These are phyloP conservation scores for Fusarium mexicanum DNA, from an alignment of 2,329 filamentous ascomycete genomes.

Conservation along the genomic window DNA sequence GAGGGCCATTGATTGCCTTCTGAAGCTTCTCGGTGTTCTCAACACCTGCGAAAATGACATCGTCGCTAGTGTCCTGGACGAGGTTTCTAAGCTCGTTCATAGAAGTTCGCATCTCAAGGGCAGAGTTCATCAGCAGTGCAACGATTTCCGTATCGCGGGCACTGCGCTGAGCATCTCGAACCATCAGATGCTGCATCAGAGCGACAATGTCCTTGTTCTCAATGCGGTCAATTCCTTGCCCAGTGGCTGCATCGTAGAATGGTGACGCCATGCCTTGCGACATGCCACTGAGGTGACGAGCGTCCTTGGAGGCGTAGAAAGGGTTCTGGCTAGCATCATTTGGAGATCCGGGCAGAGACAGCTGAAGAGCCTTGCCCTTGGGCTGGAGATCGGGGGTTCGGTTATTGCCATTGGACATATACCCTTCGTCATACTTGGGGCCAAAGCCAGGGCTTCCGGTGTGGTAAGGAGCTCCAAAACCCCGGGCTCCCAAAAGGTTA, in stretches of 20 bases:
- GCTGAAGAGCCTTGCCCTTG: slow-evolving; percentile 62
- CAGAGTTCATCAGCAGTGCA: slow-evolving; percentile 90
- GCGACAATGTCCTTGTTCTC: slow-evolving; percentile 97
- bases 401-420: slow-evolving; percentile 79
- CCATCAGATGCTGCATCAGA: slow-evolving; percentile 97
- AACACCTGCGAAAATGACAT: slow-evolving; percentile 86
- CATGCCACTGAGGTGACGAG: slow-evolving; percentile 82
- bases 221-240: slow-evolving; percentile 87
- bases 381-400: slow-evolving; percentile 62
- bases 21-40: slow-evolving; percentile 88
- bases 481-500: slow-evolving; percentile 56
- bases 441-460: slow-evolving; percentile 66
- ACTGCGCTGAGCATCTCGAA: slow-evolving; percentile 94
- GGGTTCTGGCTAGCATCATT: slow-evolving; percentile 68
- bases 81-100: slow-evolving; percentile 96
- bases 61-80: slow-evolving; percentile 84
- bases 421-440: slow-evolving; percentile 83
- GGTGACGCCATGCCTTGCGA: slow-evolving; percentile 92
- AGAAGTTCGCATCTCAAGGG: slow-evolving; percentile 95
- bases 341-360: slow-evolving; percentile 61
- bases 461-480: slow-evolving; percentile 59
- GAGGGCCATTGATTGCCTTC: slow-evolving; percentile 83
- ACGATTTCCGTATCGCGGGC: slow-evolving; percentile 96
- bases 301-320: slow-evolving; percentile 66
- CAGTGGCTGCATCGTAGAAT: slow-evolving; percentile 89